Evolutionary conservation across 1,284 basidiomycete genomes (phyloP), one percentile per base, ranked within the genome.

Genomic region (Mycena citricolor): DNA sequence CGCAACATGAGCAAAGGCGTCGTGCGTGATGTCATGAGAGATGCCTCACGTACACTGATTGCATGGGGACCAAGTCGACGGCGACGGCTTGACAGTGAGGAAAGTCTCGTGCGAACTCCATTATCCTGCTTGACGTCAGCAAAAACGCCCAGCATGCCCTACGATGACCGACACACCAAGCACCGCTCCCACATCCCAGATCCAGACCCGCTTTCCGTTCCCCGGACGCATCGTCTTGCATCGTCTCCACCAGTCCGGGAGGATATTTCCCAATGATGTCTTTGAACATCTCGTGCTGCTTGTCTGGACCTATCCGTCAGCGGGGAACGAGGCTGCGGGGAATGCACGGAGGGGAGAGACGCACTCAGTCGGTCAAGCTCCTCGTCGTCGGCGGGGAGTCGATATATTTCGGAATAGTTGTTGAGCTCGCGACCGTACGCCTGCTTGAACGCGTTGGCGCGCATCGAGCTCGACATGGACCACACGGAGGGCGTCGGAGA

Each of bases 51-150:
- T 63, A 83, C 86, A 69, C 46, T 39, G 74, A 72, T 61, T 83
- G 81, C 77, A 88, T 82, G 42, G 86, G 86, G 48, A 86, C 79
- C 11, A 90, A 70, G 63, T 90, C 86, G 22, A 90, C 83, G 26
- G 81, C 87, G 25, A 89, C 79, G 26, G 77, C 76, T 49, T 65
- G 73, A 60, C 77, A 79, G 54, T 83, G 61, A 31, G 86, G 84
- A 59, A 83, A 90, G 54, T 87, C 83, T 35, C 71, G 70, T 22
- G 84, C 86, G 32, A 81, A 67, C 35, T 87, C 82, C 61, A 84
- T 72, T 50, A 89, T 83, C 87, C 86, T 90, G 54, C 32, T 25
- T 32, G 43, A 43, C 25, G 45, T 55, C 28, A 52, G 51, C 38
- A 45, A 42, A 48, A 29, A 37, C 13, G 26, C 8, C 20, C 44